Percentiles rank a stretch among this genome's conserved stretches.
Evolutionary conservation across 1,284 basidiomycete genomes (phyloP).

Genomic region (Leccinum subrobustum): DNA sequence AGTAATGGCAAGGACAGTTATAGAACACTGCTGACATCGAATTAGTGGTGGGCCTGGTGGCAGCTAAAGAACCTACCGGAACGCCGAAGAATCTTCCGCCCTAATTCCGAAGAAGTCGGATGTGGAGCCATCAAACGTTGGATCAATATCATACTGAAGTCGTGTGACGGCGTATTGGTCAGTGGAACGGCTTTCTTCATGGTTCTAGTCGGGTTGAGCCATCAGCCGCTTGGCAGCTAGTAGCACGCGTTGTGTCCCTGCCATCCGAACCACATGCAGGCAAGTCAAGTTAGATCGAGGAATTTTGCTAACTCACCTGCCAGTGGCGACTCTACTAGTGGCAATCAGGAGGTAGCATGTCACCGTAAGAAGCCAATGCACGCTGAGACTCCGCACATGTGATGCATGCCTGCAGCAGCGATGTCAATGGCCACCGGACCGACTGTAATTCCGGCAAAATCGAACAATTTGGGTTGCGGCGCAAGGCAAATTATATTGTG

Average conservation of each 20-base stretch:
- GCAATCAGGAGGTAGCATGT: not conserved
- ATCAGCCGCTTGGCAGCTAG: not conserved
- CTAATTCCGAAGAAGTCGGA: not conserved
- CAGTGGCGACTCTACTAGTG: not conserved
- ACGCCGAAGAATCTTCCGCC: not conserved
- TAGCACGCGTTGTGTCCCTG: not conserved
- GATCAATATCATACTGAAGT: not conserved
- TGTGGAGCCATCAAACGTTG: constrained; percentile 2
- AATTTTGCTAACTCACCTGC: not conserved
- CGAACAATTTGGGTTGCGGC: not conserved
- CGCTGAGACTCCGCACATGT: not conserved
- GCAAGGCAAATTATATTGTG: not conserved
- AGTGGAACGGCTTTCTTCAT: constrained; percentile 2
- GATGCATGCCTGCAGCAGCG: not conserved
- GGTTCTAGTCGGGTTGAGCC: not conserved
- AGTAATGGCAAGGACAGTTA: not conserved
- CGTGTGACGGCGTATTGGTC: not conserved
- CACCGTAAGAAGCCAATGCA: not conserved
- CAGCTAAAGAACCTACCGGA: not conserved
- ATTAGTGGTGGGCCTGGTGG: not conserved
- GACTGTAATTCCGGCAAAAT: not conserved
- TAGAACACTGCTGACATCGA: not conserved
- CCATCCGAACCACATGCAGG: not conserved
- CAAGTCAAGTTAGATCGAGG: not conserved
- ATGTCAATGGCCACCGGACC: not conserved